Base-by-base conservation (phyloP, 2,329 filamentous ascomycete genomes). In the Cryphonectria naterciae region DNA sequence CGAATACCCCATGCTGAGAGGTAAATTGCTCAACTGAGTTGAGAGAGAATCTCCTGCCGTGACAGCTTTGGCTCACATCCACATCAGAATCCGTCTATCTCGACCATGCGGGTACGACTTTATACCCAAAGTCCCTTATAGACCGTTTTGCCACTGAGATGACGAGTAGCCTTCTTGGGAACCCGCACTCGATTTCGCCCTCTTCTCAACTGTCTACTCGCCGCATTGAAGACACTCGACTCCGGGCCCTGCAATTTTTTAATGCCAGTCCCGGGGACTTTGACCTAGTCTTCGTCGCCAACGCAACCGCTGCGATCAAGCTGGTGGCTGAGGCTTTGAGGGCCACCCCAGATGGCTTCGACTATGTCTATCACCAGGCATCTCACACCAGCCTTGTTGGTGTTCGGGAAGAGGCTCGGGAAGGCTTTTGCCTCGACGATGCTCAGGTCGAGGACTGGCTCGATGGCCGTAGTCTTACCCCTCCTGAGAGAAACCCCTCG, bases 101-200 rank as follows among this genome's bases (percentile, higher is more conserved):
- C 70, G 95, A 98, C 76, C 95, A 98, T 91, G 94, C 94, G 0
- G 95, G 94, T n/a, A 93, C 93, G n/a, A 95, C 95, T 0, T 84
- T 92, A 0, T 93, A 92, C 78, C 85, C 94, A 58, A 95, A 92
- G 79, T 94, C 93, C 41, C 82, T 96, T 35, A 90, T 98, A 80
- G 92, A 95, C 74, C 85, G 83, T 35, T 97, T 97, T 81, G 89
- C 93, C 11, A 80, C 83, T n/a, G 93, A 96, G 72, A 91, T 98
- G 86, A 91, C 91, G 37, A 84, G 87, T 4, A 92, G 90, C 75
- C 84, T 98, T 0, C 94, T 95, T 75, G 95, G 95, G 52, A 98
- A 98, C 74, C 95, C 95, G 0, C 95, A 98, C 81, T 98, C 95
- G 0, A 91, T 89, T 65, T 97, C 95, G 1, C 83, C 87, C 19